These are phyloP conservation scores for Citrus maxima DNA, from an alignment of 345 rosid genomes.

Conservation along the genomic window DNA sequence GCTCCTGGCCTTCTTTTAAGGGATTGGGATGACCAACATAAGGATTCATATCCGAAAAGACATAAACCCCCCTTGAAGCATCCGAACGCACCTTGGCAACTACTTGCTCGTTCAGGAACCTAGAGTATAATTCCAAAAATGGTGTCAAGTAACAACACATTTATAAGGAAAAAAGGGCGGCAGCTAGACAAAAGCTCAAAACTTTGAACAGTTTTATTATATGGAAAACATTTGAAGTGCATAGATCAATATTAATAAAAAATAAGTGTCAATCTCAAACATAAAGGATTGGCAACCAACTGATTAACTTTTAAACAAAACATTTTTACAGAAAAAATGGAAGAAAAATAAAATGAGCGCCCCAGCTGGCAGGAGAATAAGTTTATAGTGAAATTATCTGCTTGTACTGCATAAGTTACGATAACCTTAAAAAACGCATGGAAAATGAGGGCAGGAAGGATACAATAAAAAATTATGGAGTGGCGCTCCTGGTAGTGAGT, in stretches of 20 bases:
- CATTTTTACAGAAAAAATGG: background rate
- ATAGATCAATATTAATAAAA: background rate
- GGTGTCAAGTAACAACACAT: background rate
- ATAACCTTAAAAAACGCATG: background rate
- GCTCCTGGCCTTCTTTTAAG: slow-evolving; percentile 91
- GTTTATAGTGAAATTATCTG: background rate
- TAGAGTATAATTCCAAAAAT: slow-evolving; percentile 18
- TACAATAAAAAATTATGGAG: background rate
- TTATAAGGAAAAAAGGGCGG: background rate
- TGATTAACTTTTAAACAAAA: background rate
- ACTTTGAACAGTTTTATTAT: background rate
- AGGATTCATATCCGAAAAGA: slow-evolving; percentile 98
- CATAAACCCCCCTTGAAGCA: slow-evolving; percentile 83
- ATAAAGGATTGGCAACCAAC: background rate
- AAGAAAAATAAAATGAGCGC: background rate
- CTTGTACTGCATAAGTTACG: background rate
- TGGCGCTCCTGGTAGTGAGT: background rate
- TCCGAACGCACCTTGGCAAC: slow-evolving; percentile 56
- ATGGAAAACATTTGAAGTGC: background rate
- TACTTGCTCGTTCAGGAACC: slow-evolving; percentile 72
- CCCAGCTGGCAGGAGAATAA: background rate
- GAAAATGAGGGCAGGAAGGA: background rate
- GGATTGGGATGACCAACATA: slow-evolving; percentile 98
- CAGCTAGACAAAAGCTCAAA: background rate
- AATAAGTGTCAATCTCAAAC: background rate